Base-by-base conservation (phyloP, 1,284 basidiomycete species). In the Fomitopsis pinicola region DNA sequence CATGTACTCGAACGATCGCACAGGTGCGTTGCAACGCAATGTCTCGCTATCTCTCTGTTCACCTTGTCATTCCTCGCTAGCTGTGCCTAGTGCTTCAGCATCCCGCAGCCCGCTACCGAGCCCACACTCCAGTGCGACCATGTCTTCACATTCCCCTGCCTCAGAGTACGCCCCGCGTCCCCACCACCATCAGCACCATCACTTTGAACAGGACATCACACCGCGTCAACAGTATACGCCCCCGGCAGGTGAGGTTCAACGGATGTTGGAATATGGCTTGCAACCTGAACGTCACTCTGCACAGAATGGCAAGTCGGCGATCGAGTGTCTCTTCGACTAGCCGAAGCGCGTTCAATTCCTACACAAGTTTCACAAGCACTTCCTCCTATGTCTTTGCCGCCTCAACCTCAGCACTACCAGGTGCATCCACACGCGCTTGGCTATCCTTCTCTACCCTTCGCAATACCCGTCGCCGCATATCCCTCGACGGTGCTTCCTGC, bases 321-420 rank as follows among this genome's bases (percentile, higher is more conserved):
- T 69, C 75, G 84, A 62, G 80, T 78, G 63, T 85, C 84, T 69
- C 69, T 84, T 72, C 84, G 84, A 67, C 67, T 87, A 67, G 79
- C 78, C 9, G 19, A 50, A 58, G 82, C 82, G 33, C 84, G 85
- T 55, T 81, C 75, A 45, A 72, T 76, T 19, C 69, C 72, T 30
- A 70, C 74, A 19, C 68, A 54, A 33, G 30, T 5, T 6, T 64
- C 15, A 33, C 30, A 33, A 33, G 30, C 30, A 33, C 71, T 72
- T 66, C 77, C 60, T 63, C 68, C 62, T 61, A 70, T 61, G 57
- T 74, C 61, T 59, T 60, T 53, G 55, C 66, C 62, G 50, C 62
- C 67, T 26, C 68, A 38, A 9, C 45, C 19, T 9, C 58, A 62
- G 61, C 67, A 64, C 55, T 48, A 60, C 42, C 69, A 69, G 46